phyloP scores from a whole-genome alignment of 2,329 filamentous ascomycete species.

The Xylariales sp. region DNA sequence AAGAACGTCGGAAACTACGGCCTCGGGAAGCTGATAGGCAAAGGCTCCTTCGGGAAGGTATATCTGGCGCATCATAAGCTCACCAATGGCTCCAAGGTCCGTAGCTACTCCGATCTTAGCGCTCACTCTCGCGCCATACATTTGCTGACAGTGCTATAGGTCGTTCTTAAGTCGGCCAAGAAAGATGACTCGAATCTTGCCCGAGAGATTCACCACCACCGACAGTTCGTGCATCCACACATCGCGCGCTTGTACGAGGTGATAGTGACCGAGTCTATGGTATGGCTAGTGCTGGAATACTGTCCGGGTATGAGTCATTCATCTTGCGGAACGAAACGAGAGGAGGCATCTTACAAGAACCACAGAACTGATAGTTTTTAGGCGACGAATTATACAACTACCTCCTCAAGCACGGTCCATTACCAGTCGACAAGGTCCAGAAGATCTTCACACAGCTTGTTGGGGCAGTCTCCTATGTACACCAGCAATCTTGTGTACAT shows the following conservation, averaged over 20 bases:
- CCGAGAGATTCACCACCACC: conserved; percentile 96
- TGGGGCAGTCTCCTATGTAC: conserved; percentile 91
- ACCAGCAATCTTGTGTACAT: conserved; percentile 92
- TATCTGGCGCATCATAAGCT: conserved; percentile 95
- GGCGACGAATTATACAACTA: conserved; percentile 98
- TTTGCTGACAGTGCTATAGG: too few relatives aligned
- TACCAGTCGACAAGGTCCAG: conserved; percentile 82
- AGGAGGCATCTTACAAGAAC: too few relatives aligned
- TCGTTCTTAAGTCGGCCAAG: conserved; percentile 96
- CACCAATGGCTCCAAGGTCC: conserved; percentile 94
- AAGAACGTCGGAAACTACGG: conserved; percentile 92
- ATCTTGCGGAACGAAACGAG: conserved; percentile 1
- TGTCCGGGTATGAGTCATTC: conserved; percentile 65
- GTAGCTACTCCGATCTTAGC: too few relatives aligned
- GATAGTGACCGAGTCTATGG: conserved; percentile 89
- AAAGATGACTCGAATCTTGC: conserved; percentile 94
- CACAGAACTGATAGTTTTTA: too few relatives aligned
- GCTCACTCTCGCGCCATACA: too few relatives aligned
- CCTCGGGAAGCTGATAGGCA: conserved; percentile 87
- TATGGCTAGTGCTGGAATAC: conserved; percentile 96
- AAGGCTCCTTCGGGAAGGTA: conserved; percentile 97
- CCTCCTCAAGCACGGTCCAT: conserved; percentile 77
- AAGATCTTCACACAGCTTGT: conserved; percentile 95
- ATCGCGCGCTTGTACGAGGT: conserved; percentile 97
- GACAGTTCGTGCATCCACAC: conserved; percentile 95